Evolutionary conservation across 1,139 yeast species (phyloP), one percentile per base, ranked within the genome.

Genomic region (Taphrina wiesneri): DNA sequence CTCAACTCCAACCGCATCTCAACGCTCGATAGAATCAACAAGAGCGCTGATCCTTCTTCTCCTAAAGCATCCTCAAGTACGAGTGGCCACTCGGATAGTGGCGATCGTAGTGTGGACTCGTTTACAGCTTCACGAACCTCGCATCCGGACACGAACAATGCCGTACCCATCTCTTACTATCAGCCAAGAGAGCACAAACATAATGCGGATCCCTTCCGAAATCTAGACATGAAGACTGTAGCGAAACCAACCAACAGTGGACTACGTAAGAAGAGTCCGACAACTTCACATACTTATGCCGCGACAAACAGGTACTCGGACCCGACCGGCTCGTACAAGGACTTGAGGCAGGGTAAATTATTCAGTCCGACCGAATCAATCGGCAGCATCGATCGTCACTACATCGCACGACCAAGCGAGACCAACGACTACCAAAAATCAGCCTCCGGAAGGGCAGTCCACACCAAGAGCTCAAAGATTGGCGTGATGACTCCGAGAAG

Each of bases 151-250:
- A 7, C 49, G 6, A 21, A 45, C 2, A 19, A 1, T 3, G 2
- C 59, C 17, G 59, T 54, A 15, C 59, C 59, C 13, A 54, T 54
- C 30, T 39, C 59, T 15, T 54, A 54, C 21, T 54, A 39, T 17
- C 47, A 39, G 19, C 59, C 59, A 54, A 30, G 32, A 9, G 26
- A n/a, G 11, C 21, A 36, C 21, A 28, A 36, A 21, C 46, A 54
- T 5, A 25, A 23, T 23, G 26, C 17, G n/a, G 59, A 54, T 25
- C 59, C 59, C 4, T 54, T 54, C 59, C 11, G 59, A 11, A 54
- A 54, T 41, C 36, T 54, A 25, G 49, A 54, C 59, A 39, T 54
- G 59, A 54, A 54, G 34, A 25, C 9, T 9, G 46, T 54, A 7
- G n/a, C 34, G 19, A 39, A 49, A 23, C 36, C 54, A 19, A 49